Evolutionary conservation across 1,139 yeast genomes (phyloP).

Genomic region (Petasospora fabianii): DNA sequence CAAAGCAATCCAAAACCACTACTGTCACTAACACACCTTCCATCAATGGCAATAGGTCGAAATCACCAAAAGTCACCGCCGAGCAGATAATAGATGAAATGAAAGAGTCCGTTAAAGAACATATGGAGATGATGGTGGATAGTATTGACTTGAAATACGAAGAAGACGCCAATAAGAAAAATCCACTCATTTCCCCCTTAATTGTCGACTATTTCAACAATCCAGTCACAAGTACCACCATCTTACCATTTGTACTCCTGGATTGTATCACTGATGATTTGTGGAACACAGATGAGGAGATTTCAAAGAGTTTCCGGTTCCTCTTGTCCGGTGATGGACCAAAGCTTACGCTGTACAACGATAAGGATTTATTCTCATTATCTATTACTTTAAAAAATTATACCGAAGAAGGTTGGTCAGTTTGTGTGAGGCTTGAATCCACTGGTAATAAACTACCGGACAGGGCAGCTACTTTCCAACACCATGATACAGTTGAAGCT

Average conservation of each 20-base stretch:
- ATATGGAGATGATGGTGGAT: constrained; percentile 1
- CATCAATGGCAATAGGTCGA: no score
- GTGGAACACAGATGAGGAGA: constrained; percentile 3
- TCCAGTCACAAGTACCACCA: constrained; percentile 1
- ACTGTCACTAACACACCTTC: no score
- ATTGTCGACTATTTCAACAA: constrained; percentile 3
- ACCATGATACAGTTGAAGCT: neutral
- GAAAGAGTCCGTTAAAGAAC: neutral
- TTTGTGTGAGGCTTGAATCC: neutral
- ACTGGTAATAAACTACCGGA: neutral
- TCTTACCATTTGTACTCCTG: constrained; percentile 7
- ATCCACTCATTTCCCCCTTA: neutral
- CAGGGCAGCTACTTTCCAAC: neutral
- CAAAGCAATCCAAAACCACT: no score
- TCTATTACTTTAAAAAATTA: neutral
- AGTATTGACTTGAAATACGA: neutral
- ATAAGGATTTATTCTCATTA: neutral
- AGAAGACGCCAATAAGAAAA: neutral
- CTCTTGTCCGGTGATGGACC: constrained; percentile 5
- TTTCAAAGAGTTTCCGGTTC: constrained; percentile 4
- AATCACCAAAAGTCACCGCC: neutral
- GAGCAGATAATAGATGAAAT: neutral
- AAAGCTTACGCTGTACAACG: constrained; percentile 1
- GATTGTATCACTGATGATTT: constrained; percentile 11
- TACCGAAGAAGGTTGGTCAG: neutral